Percentiles rank a stretch among this genome's conserved stretches.
Evolutionary conservation across 2,329 filamentous ascomycete species (phyloP).

Genomic region (Daldinia sp.): DNA sequence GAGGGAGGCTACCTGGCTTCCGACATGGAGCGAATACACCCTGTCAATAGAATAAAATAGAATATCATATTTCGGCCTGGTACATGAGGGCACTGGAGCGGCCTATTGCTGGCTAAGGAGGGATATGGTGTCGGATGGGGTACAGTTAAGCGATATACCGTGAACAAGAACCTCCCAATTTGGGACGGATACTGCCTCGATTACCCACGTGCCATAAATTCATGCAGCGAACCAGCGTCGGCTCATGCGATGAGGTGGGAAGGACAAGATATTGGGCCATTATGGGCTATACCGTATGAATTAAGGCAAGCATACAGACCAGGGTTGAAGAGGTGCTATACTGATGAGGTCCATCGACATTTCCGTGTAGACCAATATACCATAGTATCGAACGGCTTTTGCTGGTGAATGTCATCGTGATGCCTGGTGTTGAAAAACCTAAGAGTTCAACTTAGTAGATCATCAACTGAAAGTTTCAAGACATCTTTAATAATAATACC

Average conservation of each 20-base stretch:
- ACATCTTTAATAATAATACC: not conserved
- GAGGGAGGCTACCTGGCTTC: constrained; percentile 25
- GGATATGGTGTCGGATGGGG: constrained; percentile 14
- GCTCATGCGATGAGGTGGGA: constrained; percentile 31
- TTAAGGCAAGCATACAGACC: constrained; percentile 23
- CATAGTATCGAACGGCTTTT: constrained; percentile 1
- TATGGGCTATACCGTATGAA: constrained; percentile 24
- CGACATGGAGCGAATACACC: constrained; percentile 29
- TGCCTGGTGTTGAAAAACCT: not conserved
- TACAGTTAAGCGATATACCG: constrained; percentile 9
- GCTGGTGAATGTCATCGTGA: not conserved
- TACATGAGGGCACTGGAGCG: constrained; percentile 17
- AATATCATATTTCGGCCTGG: constrained; percentile 8
- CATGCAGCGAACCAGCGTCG: constrained; percentile 27
- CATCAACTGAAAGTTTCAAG: not conserved
- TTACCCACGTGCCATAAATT: constrained; percentile 33
- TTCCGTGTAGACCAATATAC: constrained; percentile 14
- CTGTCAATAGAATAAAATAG: constrained; percentile 24
- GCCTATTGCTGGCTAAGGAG: constrained; percentile 21
- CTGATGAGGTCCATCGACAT: constrained; percentile 14
- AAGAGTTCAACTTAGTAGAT: not conserved
- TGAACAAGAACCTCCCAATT: constrained; percentile 19
- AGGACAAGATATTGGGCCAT: constrained; percentile 18
- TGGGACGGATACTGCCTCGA: constrained; percentile 22
- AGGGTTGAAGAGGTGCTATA: constrained; percentile 16